Evolutionary conservation across 73 alveolate genomes (phyloP), one percentile per base, ranked within the genome.

Genomic region (Halteria grandinella): DNA sequence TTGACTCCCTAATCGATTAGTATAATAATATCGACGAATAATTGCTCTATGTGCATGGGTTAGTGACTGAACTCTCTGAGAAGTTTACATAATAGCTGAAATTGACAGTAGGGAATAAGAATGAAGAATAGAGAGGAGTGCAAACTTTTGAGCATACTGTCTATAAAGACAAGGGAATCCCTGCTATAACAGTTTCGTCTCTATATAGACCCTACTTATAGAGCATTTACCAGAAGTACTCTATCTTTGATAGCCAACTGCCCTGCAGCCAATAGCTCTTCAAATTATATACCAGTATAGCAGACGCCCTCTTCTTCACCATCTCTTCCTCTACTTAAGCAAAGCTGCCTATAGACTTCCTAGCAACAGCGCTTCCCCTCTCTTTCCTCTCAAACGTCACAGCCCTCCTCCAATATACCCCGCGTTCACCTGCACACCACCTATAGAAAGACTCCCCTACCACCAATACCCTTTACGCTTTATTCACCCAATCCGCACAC

Each of bases 171-270:
- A 66, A 66, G 36, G 80, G 80, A 10, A 66, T 66, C 55, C 80
- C 80, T 25, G 80, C 80, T 7, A 3, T 66, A 1, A 66, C 80
- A 18, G 2, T 66, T 11, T 25, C 80, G 17, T 17, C 80, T n/a
- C 43, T 45, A 66, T 54, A 57, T 1, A 57, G 47, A 7, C 11
- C 11, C 12, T 5, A 41, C 34, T 12, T 14, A 54, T 52, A 66
- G 55, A 66, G 80, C 43, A n/a, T n/a, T n/a, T 66, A n/a, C 80
- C 66, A 66, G 29, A 66, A 66, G 53, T 66, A 66, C 69, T 66
- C 80, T 1, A 49, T 47, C 1, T 66, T 66, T 66, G 80, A 66
- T 47, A 6, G 49, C 53, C n/a, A n/a, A n/a, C n/a, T n/a, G n/a
- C n/a, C n/a, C n/a, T n/a, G n/a, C n/a, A n/a, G n/a, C n/a, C n/a